These are phyloP conservation scores for Aspergillus steynii DNA, from an alignment of 495 filamentous ascomycete genomes.

Conservation along the genomic window DNA sequence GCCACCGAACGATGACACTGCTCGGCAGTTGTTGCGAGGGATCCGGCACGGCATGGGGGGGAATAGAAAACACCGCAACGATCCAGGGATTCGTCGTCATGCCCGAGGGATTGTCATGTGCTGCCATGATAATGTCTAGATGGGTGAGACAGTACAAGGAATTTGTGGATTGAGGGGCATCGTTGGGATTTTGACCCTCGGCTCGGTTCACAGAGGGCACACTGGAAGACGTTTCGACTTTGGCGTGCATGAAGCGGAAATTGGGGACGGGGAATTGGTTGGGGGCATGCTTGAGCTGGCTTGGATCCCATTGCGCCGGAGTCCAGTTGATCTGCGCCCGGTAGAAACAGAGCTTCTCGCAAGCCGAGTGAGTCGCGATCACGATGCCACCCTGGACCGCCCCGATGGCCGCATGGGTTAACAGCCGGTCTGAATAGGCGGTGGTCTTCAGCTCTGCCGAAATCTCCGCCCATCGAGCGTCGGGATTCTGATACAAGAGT, in stretches of 20 bases:
- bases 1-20: conserved; percentile 77
- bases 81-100: conserved; percentile 59
- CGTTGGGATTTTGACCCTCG: conserved; percentile 27
- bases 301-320: conserved; percentile 41
- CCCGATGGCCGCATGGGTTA: conserved; percentile 80
- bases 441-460: conserved; percentile 69
- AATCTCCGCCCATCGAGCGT: conserved; percentile 65
- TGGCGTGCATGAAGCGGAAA: conserved; percentile 42
- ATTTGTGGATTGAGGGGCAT: conserved; percentile 34
- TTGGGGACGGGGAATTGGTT: conserved; percentile 43
- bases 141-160: conserved; percentile 60
- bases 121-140: conserved; percentile 64
- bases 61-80: conserved; percentile 68
- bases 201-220: conserved; percentile 29
- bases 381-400: conserved; percentile 68
- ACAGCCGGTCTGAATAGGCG: conserved; percentile 63
- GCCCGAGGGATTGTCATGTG: conserved; percentile 50
- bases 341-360: conserved; percentile 65
- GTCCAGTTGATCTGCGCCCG: conserved; percentile 55
- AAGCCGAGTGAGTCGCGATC: conserved; percentile 64
- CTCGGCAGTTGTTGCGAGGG: conserved; percentile 57
- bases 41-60: conserved; percentile 46
- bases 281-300: conserved; percentile 31
- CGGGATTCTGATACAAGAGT: conserved; percentile 68
- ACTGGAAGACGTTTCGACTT: conserved; percentile 41